Base-by-base conservation (phyloP, 257 asterid species). In the Buddleja alternifolia region DNA sequence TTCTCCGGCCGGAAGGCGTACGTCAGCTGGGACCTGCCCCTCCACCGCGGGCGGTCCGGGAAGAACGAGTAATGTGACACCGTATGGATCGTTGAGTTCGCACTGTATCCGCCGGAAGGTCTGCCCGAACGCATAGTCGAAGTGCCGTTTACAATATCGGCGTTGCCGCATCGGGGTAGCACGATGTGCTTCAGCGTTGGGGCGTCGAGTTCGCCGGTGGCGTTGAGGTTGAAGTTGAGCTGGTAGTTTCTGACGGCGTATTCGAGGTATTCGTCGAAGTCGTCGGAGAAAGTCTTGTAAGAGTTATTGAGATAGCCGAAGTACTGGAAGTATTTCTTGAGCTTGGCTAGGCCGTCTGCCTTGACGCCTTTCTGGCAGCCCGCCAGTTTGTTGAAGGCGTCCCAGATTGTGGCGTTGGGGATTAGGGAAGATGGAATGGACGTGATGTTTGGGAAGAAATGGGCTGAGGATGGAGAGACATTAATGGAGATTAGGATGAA, bases 11-110 rank as follows among this genome's bases (percentile, higher is more conserved):
- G 6, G 62, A 89, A 92, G n/a, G 95, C 96, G 75, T 89, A 89
- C 9, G 86, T 81, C 15, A 92, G 75, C 67, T 63, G 75, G 2
- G 52, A 50, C 66, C 75, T 74, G 8, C 67, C 56, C 24, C 19
- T 55, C 97, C 96, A 92, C 9, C 84, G 82, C 24, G 98, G 98
- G 17, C 76, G 60, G 15, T 84, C 80, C 4, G 90, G 95, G 57
- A 92, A 92, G 48, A 92, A 92, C 0, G 94, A 52, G 83, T 87
- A 87, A 21, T 83, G 98, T n/a, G 77, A 85, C 4, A 92, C 96
- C 0, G 88, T 70, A 46, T 82, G 87, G 4, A 81, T 54, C 2
- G 75, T 66, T 0, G 66, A 40, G 76, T 66, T 51, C 2, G 79
- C 72, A n/a, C n/a, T n/a, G n/a, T n/a, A n/a, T n/a, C n/a, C n/a